Conservation (phyloP, 805 yeast species). For the Pichia ethanolica region DNA sequence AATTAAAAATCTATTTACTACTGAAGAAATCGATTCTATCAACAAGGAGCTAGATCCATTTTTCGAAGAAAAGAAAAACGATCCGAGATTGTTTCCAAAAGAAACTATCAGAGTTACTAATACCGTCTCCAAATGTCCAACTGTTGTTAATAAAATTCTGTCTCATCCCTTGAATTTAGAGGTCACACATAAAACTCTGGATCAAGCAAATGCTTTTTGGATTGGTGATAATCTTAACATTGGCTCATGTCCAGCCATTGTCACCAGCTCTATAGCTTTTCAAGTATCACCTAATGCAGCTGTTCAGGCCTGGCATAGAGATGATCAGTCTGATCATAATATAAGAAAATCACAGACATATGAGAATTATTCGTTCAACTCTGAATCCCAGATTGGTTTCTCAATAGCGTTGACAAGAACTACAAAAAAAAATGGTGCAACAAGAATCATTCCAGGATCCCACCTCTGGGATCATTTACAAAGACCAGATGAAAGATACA, state of each 20-base stretch:
- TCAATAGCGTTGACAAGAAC: slow-evolving; percentile 22
- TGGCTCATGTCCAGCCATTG: slow-evolving; percentile 4
- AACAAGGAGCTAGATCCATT: slow-evolving; percentile 6
- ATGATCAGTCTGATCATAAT: slow-evolving; percentile 10
- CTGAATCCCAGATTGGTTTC: slow-evolving; percentile 16
- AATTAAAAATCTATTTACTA: slow-evolving; percentile 1
- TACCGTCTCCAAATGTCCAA: slow-evolving; percentile 8
- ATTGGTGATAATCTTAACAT: slow-evolving; percentile 8
- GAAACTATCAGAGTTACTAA: slow-evolving; percentile 8
- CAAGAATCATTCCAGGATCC: slow-evolving; percentile 26
- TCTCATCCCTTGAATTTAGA: slow-evolving; percentile 5
- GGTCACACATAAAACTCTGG: not conserved
- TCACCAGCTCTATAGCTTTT: slow-evolving; percentile 7
- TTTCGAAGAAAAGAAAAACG: slow-evolving; percentile 5
- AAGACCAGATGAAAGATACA: slow-evolving; percentile 18
- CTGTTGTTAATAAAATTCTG: slow-evolving; percentile 4
- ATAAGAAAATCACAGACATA: slow-evolving; percentile 3
- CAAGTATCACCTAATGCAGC: slow-evolving; percentile 8
- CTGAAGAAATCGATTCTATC: slow-evolving; percentile 1
- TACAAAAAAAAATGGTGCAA: slow-evolving; percentile 27
- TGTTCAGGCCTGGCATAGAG: slow-evolving; percentile 9
- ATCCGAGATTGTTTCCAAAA: slow-evolving; percentile 9
- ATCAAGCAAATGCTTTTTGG: slow-evolving; percentile 9
- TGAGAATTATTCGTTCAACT: slow-evolving; percentile 1
- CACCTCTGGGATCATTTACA: slow-evolving; percentile 24